Base-by-base conservation (phyloP, 2,329 filamentous ascomycete species). In the Eurotiales sp. region DNA sequence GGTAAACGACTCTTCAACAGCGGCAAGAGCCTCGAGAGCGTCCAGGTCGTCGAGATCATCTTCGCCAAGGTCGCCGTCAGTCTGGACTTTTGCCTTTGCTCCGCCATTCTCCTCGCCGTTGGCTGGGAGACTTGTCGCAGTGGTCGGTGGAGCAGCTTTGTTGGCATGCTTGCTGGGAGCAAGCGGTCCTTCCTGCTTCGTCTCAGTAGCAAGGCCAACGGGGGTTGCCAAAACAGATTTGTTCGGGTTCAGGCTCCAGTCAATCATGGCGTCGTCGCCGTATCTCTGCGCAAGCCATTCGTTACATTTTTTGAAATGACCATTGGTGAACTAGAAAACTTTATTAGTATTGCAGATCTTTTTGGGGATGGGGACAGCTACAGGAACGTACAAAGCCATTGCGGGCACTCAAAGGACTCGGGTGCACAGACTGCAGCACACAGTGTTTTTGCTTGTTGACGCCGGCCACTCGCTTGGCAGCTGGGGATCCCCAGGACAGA, bases 401-500 rank as follows among this genome's bases (percentile, higher is more conserved):
- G 12, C 77, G 72, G 3, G 92, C 93, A 71, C 89, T 95, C 58
- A 96, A 70, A n/a, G 93, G 93, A 68, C 90, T 96, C 0, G 93
- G 93, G 72, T 99, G 93, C 45, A 91, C 90, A 62, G 85, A 87
- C 71, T 87, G 85, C 58, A 99, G 76, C 32, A 99, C 88, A 41
- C 89, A 78, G 72, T 99, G 92, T 61, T 80, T 85, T 57, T 81
- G 77, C 46, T 71, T 75, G 64, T 93, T 86, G 47, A 97, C 78
- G 59, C 84, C 86, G 37, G 79, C 73, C 19, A 95, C 88, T 51
- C 91, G 77, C 73, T 89, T 87, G 51, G 85, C 87, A 0, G 93
- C 93, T 1, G 90, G 88, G 5, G 77, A 84, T 14, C 93, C 93
- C 93, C 93, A 99, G 0, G 92, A 92, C 69, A 99, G 75, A 66